Conservation (phyloP, 1,284 basidiomycete genomes). For the Trichosporon inkin region DNA sequence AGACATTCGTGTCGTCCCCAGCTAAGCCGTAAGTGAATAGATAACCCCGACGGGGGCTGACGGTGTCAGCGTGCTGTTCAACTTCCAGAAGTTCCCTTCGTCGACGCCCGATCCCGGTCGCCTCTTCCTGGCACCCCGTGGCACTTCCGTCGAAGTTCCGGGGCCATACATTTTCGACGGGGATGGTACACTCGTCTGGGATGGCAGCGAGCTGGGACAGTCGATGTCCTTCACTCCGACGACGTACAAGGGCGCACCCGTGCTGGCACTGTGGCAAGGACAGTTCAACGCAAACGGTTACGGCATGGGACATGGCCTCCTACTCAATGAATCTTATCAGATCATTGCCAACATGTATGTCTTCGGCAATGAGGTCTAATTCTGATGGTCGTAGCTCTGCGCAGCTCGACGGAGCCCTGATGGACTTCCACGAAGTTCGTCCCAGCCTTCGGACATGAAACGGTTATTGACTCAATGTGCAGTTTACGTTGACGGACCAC, state of each 20-base stretch:
- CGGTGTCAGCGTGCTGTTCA: constrained; percentile 20
- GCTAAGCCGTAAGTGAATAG: constrained; percentile 23
- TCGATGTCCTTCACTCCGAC: constrained; percentile 29
- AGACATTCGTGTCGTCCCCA: constrained; percentile 24
- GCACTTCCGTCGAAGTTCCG: constrained; percentile 19
- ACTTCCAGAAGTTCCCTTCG: constrained; percentile 26
- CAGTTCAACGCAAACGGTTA: constrained; percentile 28
- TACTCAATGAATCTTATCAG: constrained; percentile 33
- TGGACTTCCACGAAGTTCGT: constrained; percentile 32
- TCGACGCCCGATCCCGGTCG: constrained; percentile 13
- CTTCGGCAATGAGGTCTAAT: neutral
- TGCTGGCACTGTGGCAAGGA: constrained; percentile 36
- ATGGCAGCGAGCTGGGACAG: constrained; percentile 29
- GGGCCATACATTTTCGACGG: constrained; percentile 30
- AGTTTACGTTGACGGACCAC: constrained; percentile 38
- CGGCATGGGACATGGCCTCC: constrained; percentile 25
- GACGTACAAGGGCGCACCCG: constrained; percentile 27
- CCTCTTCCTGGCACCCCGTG: constrained; percentile 36
- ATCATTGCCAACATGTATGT: constrained; percentile 31
- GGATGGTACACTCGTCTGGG: constrained; percentile 37
- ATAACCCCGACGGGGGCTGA: neutral
- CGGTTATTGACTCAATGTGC: neutral
- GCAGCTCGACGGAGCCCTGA: constrained; percentile 15
- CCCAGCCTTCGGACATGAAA: neutral
- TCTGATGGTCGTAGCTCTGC: neutral